phyloP scores from a whole-genome alignment of 1,284 basidiomycete genomes.

The Pseudozyma pruni region DNA sequence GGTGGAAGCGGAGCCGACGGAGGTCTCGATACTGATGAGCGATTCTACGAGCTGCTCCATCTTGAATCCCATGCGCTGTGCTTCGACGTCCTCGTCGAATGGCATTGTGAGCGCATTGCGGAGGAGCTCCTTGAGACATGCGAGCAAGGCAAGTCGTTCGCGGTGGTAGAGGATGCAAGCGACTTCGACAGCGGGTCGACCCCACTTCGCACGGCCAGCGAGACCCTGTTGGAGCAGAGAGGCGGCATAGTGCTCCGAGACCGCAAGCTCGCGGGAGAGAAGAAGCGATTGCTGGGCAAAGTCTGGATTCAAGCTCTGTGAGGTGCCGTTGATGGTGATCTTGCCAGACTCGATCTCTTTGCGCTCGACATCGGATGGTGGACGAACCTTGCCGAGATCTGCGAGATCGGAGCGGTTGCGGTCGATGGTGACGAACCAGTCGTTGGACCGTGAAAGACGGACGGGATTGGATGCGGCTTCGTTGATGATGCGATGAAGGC shows the following conservation, averaged over 20 bases:
- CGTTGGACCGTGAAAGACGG: conserved; percentile 46
- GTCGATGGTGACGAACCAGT: conserved; percentile 65
- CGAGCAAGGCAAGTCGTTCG: conserved; percentile 61
- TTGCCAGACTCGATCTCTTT: conserved; percentile 63
- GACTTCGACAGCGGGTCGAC: conserved; percentile 58
- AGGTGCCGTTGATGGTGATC: conserved; percentile 58
- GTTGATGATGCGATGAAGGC: conserved; percentile 56
- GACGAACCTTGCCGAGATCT: conserved; percentile 54
- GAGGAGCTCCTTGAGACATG: conserved; percentile 60
- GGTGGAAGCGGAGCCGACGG: conserved; percentile 10
- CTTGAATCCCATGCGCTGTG: conserved; percentile 54
- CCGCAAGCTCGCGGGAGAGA: conserved; percentile 54
- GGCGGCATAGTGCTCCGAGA: conserved; percentile 65
- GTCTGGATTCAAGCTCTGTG: conserved; percentile 61
- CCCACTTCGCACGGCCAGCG: conserved; percentile 57
- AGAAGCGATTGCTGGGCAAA: conserved; percentile 63
- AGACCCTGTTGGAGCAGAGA: conserved; percentile 65
- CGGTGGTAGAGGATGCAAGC: conserved; percentile 63
- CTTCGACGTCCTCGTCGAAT: conserved; percentile 48
- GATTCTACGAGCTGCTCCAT: conserved; percentile 60
- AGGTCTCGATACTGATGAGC: conserved; percentile 44
- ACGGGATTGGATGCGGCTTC: conserved; percentile 51
- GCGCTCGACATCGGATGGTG: conserved; percentile 56
- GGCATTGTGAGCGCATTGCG: conserved; percentile 60
- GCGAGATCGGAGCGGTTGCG: conserved; percentile 55